Base-by-base conservation (phyloP, 148 eudicot genomes). In the Rhododendron henanense region DNA sequence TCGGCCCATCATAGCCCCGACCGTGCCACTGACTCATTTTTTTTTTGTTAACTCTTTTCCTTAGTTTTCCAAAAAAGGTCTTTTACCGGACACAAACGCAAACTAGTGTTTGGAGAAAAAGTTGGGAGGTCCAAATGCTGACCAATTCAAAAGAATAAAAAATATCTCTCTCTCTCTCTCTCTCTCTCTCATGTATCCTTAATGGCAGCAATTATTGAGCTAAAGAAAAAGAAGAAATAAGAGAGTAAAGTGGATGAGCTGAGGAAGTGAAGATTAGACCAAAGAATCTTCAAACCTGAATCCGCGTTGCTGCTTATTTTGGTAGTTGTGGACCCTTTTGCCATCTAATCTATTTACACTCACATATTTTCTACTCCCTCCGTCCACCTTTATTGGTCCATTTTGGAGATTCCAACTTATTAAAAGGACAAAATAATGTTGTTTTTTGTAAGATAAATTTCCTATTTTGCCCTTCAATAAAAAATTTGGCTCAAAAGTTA, bases 111-210 rank as follows among this genome's bases (percentile, higher is more conserved):
- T 2, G 9, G 47, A 67, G 37, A 55, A 57, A 33, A 47, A 84
- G 69, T 50, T 61, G 45, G 84, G 81, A 80, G 31, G 28, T 74
- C 65, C 77, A 74, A 35, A 6, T 45, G 88, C 87, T 89, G 90
- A 89, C 90, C 87, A 69, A 82, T 85, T 90, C 89, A 88, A 92
- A 73, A 35, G 21, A 57, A 16, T 57, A 6, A 16, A 18, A 15
- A 16, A 3, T 50, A 15, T 50, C n/a, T 44, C 61, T 47, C 41
- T 37, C 16, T n/a, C 76, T 50, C 51, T 67, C 57, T 41, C 85
- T 82, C 53, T 61, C 84, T 82, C 33, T 63, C 84, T 23, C 7
- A 0, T 47, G 23, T 83, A 51, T 31, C 28, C 44, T 25, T 47
- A 16, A 31, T 47, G 59, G 53, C 4, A 57, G 35, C 39, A 35